Conservation (phyloP, 2,329 filamentous ascomycete genomes). For the Pseudogymnoascus sp. region DNA sequence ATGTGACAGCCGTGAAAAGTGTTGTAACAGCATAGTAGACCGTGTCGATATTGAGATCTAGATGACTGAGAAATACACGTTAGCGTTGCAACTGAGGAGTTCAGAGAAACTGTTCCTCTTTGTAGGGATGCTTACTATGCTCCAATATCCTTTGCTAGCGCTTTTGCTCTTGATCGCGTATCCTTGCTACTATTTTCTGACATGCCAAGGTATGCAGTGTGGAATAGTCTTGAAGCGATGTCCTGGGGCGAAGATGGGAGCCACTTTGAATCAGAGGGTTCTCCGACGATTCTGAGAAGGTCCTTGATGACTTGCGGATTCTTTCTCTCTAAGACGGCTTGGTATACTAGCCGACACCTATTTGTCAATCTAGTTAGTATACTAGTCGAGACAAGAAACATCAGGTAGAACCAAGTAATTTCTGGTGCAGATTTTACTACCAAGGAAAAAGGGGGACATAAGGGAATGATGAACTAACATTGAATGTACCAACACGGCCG, state of each 20-base stretch:
- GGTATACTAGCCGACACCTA: conserved; percentile 44
- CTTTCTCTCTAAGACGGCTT: conserved; percentile 43
- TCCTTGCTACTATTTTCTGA: conserved; percentile 57
- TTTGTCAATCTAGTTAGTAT: not conserved
- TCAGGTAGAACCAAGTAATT: conserved; percentile 20
- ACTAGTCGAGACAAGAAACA: conserved; percentile 30
- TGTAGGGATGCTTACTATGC: conserved; percentile 37
- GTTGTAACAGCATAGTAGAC: conserved; percentile 53
- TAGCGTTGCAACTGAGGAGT: not conserved
- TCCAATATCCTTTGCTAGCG: conserved; percentile 55
- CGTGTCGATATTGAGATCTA: conserved; percentile 66
- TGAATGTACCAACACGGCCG: conserved; percentile 38
- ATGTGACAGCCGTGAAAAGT: conserved; percentile 50
- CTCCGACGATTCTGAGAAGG: conserved; percentile 45
- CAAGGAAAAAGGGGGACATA: not conserved
- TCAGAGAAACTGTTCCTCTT: not conserved
- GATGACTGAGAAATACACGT: conserved; percentile 38
- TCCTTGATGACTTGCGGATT: conserved; percentile 42
- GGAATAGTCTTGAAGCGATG: conserved; percentile 50
- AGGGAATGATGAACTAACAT: conserved; percentile 23
- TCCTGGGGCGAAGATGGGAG: conserved; percentile 40
- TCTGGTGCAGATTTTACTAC: not conserved
- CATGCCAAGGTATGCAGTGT: conserved; percentile 66
- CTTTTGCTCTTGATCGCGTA: conserved; percentile 58
- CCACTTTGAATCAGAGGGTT: conserved; percentile 39